Evolutionary conservation across 805 yeast species (phyloP).

Genomic region (Candida yuanshanica): DNA sequence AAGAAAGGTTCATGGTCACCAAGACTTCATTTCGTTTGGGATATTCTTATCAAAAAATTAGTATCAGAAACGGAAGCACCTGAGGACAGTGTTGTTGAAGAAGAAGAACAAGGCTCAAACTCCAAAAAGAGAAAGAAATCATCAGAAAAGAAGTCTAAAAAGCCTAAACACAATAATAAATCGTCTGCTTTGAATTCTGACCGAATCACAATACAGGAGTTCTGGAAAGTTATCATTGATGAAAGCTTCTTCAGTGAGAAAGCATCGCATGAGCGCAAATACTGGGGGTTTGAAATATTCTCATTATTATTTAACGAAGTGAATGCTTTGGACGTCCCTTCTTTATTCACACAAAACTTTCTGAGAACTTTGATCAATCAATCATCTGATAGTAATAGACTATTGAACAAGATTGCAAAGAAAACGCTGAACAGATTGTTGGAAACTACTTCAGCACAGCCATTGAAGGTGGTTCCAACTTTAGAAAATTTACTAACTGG

Average conservation of each 20-base stretch:
- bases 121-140: slow-evolving; percentile 38
- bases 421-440: slow-evolving; percentile 41
- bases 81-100: slow-evolving; percentile 21
- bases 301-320: slow-evolving; percentile 36
- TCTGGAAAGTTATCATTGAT: slow-evolving; percentile 78
- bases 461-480: slow-evolving; percentile 28
- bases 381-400: slow-evolving; percentile 56
- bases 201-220: slow-evolving; percentile 40
- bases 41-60: slow-evolving; percentile 41
- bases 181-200: slow-evolving; percentile 8
- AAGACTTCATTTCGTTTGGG: slow-evolving; percentile 74
- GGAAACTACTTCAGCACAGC: slow-evolving; percentile 31
- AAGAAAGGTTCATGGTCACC: slow-evolving; percentile 73
- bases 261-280: slow-evolving; percentile 81
- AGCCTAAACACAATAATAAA: slow-evolving; percentile 16
- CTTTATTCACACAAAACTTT: slow-evolving; percentile 56
- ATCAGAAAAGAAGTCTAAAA: slow-evolving; percentile 23
- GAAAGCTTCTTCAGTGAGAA: slow-evolving; percentile 71
- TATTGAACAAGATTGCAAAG: slow-evolving; percentile 62
- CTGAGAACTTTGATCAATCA: slow-evolving; percentile 74
- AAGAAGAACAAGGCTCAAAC: slow-evolving; percentile 15
- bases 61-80: slow-evolving; percentile 8
- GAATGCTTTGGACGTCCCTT: slow-evolving; percentile 17
- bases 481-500: slow-evolving; percentile 34
- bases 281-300: slow-evolving; percentile 77